phyloP scores from a whole-genome alignment of 345 rosid genomes.

The Linum lewisii region DNA sequence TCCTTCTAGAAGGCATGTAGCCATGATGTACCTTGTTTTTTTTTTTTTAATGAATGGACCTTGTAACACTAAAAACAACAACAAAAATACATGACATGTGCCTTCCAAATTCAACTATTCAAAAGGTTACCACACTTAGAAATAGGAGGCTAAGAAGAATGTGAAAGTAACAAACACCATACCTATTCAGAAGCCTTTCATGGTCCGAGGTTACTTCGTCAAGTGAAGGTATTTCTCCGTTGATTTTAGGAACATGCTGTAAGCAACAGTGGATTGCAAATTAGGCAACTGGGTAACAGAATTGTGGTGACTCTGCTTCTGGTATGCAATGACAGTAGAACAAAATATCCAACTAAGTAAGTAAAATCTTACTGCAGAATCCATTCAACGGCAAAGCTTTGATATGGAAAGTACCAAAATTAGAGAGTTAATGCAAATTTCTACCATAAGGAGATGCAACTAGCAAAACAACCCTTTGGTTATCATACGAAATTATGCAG shows the following conservation, averaged over 20 bases:
- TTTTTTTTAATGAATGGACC: no score
- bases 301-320: background rate
- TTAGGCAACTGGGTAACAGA: constrained; percentile 6
- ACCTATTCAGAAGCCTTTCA: constrained; percentile 80
- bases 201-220: constrained; percentile 95
- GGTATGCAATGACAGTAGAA: background rate
- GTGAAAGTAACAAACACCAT: background rate
- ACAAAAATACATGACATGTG: no score
- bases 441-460: background rate
- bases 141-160: background rate
- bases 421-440: no score
- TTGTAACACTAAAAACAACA: no score
- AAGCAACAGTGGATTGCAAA: constrained; percentile 5
- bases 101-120: background rate
- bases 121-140: background rate
- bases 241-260: constrained; percentile 88
- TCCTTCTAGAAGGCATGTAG: background rate
- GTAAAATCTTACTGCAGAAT: background rate
- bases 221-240: constrained; percentile 87
- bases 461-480: background rate
- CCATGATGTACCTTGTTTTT: no score
- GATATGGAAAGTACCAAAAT: no score
- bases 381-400: background rate
- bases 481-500: background rate
- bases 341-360: background rate